phyloP scores from a whole-genome alignment of 768 basidiomycete species.

The button mushroom (Agaricus bisporus) region DNA sequence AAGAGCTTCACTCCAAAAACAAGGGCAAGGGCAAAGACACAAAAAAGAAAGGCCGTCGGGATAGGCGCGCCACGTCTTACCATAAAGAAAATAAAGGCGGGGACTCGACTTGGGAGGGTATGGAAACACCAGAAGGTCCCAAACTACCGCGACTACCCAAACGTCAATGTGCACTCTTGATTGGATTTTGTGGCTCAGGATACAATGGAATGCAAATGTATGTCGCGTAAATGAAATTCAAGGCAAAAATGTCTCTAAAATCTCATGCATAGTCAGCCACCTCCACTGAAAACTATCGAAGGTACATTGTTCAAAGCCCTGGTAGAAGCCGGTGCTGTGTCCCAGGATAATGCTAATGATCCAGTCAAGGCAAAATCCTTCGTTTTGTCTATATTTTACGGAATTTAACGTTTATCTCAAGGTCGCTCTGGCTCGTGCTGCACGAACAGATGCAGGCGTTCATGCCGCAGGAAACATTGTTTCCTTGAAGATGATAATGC shows the following conservation, averaged over 20 bases:
- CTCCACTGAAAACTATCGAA: conserved; percentile 75
- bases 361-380: conserved; percentile 63
- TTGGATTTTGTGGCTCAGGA: conserved; percentile 90
- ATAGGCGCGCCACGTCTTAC: conserved; percentile 38
- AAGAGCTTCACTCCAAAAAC: conserved; percentile 25
- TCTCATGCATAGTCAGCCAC: conserved; percentile 51
- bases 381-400: background rate
- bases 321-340: conserved; percentile 88
- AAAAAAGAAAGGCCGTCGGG: conserved; percentile 33
- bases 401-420: conserved; percentile 22
- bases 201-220: conserved; percentile 97
- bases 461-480: conserved; percentile 95
- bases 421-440: conserved; percentile 84
- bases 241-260: too few species aligned
- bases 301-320: conserved; percentile 84
- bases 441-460: conserved; percentile 95
- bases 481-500: conserved; percentile 82
- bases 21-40: conserved; percentile 16
- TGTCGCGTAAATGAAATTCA: conserved; percentile 20
- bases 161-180: conserved; percentile 73
- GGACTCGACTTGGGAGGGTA: conserved; percentile 15
- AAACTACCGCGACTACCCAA: conserved; percentile 70
- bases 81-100: conserved; percentile 19
- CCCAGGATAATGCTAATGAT: conserved; percentile 87
- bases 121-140: conserved; percentile 21